Base-by-base conservation (phyloP, 2,329 filamentous ascomycete genomes). In the Leptodontidium sp. region DNA sequence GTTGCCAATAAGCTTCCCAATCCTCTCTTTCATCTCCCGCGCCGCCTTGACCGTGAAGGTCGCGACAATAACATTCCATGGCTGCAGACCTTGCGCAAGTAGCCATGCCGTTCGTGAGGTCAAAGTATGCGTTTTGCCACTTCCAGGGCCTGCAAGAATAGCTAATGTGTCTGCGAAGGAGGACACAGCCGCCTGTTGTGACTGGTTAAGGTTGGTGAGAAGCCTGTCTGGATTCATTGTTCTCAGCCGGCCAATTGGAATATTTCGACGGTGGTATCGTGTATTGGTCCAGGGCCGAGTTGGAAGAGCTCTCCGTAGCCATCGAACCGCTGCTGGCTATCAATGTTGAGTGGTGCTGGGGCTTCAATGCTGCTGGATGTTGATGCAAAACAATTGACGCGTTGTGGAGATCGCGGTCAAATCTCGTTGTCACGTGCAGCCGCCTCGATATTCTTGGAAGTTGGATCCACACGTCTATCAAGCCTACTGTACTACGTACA, bases 21-120 rank as follows among this genome's bases (percentile, higher is more conserved):
- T 93, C 8, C 95, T 88, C 77, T 93, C 90, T 76, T 94, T 93
- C 95, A 99, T 99, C 82, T 98, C 95, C 21, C 86, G 88, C 21
- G 94, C 93, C 0, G 96, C 94, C 80, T 98, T 98, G 79, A 97
- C 94, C 1, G 96, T 99, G 78, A 99, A 99, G 0, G 95, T 98
- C 70, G 95, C 96, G 69, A 98, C 95, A 69, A 99, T 90, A 75
- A 98, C 90, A 81, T 98, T 93, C 82, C 92, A 89, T 76, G 95
- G 95, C 67, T 88, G 87, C 74, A 93, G 88, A 52, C 90, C 88
- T 74, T 91, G 85, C 62, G 90, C 87, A 65, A 98, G 87, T 38
- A 98, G 88, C 85, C 95, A 97, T 75, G 94, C 94, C 68, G 98
- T 93, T 71, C 96, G 91, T 55, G 94, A 93, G 0, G 94, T 97